These are phyloP conservation scores for Lenwebbia sp. DNA, from an alignment of 345 rosid genomes.

Conservation along the genomic window DNA sequence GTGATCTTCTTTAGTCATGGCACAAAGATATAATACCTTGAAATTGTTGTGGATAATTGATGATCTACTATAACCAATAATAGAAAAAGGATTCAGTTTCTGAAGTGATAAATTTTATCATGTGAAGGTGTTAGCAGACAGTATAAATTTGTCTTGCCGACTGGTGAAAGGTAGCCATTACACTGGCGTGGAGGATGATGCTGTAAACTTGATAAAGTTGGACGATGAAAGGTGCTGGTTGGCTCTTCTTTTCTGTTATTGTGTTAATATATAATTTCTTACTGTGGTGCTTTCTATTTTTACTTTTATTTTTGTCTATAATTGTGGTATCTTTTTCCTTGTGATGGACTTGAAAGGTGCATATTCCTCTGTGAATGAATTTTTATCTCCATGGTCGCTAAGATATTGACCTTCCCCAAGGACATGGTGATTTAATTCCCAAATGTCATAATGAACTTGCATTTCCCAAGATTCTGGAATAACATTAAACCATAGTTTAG, in stretches of 20 bases:
- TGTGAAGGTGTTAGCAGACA: conserved; percentile 86
- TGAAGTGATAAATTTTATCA: not conserved
- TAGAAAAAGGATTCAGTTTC: not conserved
- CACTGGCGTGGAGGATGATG: conserved; percentile 98
- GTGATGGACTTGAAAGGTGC: not conserved
- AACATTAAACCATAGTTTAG: not conserved
- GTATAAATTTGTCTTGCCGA: conserved; percentile 70
- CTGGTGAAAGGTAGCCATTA: conserved; percentile 97
- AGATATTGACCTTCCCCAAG: not conserved
- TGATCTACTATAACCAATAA: not conserved
- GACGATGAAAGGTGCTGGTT: conserved; percentile 72
- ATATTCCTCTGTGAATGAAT: not conserved
- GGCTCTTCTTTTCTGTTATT: conserved; percentile 6
- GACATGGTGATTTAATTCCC: not conserved
- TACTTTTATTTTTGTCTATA: not conserved
- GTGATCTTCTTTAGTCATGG: not conserved
- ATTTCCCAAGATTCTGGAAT: not conserved
- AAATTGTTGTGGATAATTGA: not conserved
- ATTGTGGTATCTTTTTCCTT: not conserved
- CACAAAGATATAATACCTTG: not conserved
- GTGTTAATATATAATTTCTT: not conserved
- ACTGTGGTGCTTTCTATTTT: not conserved
- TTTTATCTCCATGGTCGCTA: not conserved
- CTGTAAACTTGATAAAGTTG: conserved; percentile 81
- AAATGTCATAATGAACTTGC: not conserved